Conservation (phyloP, 495 filamentous ascomycete genomes). For the Sordaria brevicollis region DNA sequence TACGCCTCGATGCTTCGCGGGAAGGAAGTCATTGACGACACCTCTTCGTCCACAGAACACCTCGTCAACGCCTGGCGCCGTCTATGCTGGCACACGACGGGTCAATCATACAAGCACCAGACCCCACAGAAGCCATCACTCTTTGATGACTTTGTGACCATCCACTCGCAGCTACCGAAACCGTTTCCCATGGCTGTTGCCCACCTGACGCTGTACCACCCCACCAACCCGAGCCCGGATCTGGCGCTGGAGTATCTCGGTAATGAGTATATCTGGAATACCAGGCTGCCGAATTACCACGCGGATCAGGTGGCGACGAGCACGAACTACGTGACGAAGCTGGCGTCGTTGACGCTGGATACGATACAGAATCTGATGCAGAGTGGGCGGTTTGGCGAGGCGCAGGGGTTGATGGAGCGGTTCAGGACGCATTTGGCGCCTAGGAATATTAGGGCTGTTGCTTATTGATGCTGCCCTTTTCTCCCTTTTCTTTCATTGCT, state of each 20-base stretch:
- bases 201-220: conserved; percentile 34
- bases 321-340: not conserved
- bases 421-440: conserved; percentile 3
- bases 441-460: not conserved
- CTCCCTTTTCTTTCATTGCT: not conserved
- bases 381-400: conserved; percentile 6
- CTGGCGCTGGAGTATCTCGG: conserved; percentile 25
- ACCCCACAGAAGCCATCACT: conserved; percentile 20
- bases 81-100: conserved; percentile 25
- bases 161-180: conserved; percentile 9
- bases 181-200: conserved; percentile 16
- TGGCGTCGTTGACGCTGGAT: conserved; percentile 15
- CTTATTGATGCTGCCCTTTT: not conserved
- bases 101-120: conserved; percentile 16
- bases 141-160: conserved; percentile 31
- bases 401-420: conserved; percentile 8
- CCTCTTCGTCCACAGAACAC: not conserved
- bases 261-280: not conserved
- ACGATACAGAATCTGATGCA: conserved; percentile 14
- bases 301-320: not conserved
- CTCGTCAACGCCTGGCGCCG: conserved; percentile 17
- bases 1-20: conserved; percentile 25
- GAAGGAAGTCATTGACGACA: conserved; percentile 13
- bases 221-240: conserved; percentile 22
- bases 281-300: not conserved